Conservation (phyloP, 768 basidiomycete genomes). For the Tricholoma furcatifolium region DNA sequence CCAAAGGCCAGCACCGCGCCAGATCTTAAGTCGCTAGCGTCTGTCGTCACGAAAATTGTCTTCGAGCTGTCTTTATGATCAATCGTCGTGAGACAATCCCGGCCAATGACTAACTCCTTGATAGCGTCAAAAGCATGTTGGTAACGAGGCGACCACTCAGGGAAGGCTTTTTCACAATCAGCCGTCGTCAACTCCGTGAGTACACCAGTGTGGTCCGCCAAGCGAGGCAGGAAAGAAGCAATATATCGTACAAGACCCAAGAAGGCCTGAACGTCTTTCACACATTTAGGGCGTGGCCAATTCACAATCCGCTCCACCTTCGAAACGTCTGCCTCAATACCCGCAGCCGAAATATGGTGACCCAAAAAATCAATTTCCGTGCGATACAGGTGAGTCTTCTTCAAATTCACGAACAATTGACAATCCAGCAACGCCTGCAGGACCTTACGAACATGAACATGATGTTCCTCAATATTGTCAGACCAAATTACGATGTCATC, state of each 20-base stretch:
- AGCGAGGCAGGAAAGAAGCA: slow-evolving; percentile 19
- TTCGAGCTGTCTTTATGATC: slow-evolving; percentile 25
- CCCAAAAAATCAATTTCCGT: slow-evolving; percentile 10
- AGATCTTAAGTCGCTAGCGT: slow-evolving; percentile 15
- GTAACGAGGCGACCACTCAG: slow-evolving; percentile 22
- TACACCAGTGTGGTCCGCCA: slow-evolving; percentile 11
- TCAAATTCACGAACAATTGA: too few relatives aligned
- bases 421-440: too few relatives aligned
- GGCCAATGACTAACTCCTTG: slow-evolving; percentile 25
- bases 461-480: too few relatives aligned
- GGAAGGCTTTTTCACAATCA: slow-evolving; percentile 4
- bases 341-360: not conserved
- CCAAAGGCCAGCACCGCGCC: not conserved
- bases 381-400: slow-evolving; percentile 23
- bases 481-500: too few relatives aligned
- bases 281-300: slow-evolving; percentile 18
- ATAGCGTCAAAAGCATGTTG: slow-evolving; percentile 26
- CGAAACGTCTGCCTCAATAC: slow-evolving; percentile 3
- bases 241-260: slow-evolving; percentile 21
- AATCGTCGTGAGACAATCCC: slow-evolving; percentile 24
- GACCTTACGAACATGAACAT: too few relatives aligned
- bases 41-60: slow-evolving; percentile 28
- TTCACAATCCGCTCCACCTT: slow-evolving; percentile 20
- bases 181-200: not conserved
- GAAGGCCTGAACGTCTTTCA: slow-evolving; percentile 14